Evolutionary conservation across 805 yeast species (phyloP).

Genomic region (Saturnispora kantuleensis): DNA sequence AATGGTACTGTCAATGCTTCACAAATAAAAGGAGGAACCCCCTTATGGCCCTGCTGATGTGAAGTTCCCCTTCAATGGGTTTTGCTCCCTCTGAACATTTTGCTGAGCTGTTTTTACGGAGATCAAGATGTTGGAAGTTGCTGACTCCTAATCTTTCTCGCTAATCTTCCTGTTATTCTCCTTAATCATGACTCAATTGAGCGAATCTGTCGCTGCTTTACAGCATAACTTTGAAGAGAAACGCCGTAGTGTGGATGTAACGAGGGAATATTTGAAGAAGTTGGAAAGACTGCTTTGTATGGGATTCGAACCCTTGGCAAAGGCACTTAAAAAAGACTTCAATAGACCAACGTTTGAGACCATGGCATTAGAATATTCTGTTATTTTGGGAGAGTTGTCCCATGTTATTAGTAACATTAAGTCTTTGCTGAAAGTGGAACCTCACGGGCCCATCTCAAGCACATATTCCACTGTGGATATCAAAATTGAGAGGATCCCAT

Average conservation of each 20-base stretch:
- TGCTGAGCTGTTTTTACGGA: no score
- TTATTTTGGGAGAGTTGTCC: constrained; percentile 44
- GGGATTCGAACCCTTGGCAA: constrained; percentile 34
- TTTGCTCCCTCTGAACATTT: no score
- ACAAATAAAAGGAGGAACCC: no score
- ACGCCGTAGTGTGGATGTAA: constrained; percentile 1
- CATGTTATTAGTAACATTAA: constrained; percentile 50
- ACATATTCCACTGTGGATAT: constrained; percentile 18
- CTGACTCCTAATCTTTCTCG: no score
- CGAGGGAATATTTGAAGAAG: neutral
- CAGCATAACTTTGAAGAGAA: neutral
- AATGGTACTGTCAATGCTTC: no score
- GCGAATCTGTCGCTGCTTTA: neutral
- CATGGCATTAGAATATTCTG: constrained; percentile 43
- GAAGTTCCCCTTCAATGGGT: no score
- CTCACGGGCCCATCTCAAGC: constrained; percentile 30
- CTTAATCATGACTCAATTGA: constrained; percentile 1
- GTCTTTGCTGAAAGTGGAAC: constrained; percentile 49
- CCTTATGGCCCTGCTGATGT: no score
- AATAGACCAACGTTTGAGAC: constrained; percentile 58
- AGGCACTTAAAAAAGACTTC: constrained; percentile 59
- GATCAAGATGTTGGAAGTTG: neutral
- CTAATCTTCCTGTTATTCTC: neutral
- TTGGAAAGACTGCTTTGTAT: neutral
- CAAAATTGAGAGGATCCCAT: constrained; percentile 32